These are phyloP conservation scores for Phtheirospermum japonicum DNA, from an alignment of 257 asterid genomes.

Conservation along the genomic window DNA sequence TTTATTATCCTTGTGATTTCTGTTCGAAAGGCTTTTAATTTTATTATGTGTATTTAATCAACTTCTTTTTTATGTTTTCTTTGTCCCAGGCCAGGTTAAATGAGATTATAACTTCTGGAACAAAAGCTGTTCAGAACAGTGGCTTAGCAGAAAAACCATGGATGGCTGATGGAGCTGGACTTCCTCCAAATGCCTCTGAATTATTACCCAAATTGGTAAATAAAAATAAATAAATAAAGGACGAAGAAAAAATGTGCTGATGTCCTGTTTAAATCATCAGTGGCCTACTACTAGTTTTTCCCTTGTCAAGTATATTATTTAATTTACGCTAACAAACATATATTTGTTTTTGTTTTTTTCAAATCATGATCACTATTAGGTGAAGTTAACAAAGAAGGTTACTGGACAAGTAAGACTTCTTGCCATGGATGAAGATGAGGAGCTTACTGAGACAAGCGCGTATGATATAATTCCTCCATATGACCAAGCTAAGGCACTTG, in stretches of 20 bases:
- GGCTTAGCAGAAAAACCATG: constrained; percentile 58
- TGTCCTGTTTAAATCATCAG: constrained; percentile 17
- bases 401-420: constrained; percentile 84
- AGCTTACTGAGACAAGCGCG: constrained; percentile 72
- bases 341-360: neutral
- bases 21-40: neutral
- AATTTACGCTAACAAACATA: constrained; percentile 12
- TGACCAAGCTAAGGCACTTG: constrained; percentile 99
- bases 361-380: constrained; percentile 42
- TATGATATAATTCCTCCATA: constrained; percentile 83
- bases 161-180: constrained; percentile 98
- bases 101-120: constrained; percentile 74
- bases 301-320: constrained; percentile 15
- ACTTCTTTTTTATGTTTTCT: neutral
- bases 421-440: constrained; percentile 90
- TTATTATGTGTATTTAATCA: neutral
- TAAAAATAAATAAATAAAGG: neutral
- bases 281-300: constrained; percentile 14
- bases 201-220: constrained; percentile 78
- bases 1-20: constrained; percentile 4
- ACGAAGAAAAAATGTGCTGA: too few species aligned
- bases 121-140: constrained; percentile 36
- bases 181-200: constrained; percentile 77
- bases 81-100: constrained; percentile 66
- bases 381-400: constrained; percentile 75